Evolutionary conservation across 148 eudicot genomes (phyloP), one percentile per base, ranked within the genome.

Genomic region (Vaccinium corymbosum): DNA sequence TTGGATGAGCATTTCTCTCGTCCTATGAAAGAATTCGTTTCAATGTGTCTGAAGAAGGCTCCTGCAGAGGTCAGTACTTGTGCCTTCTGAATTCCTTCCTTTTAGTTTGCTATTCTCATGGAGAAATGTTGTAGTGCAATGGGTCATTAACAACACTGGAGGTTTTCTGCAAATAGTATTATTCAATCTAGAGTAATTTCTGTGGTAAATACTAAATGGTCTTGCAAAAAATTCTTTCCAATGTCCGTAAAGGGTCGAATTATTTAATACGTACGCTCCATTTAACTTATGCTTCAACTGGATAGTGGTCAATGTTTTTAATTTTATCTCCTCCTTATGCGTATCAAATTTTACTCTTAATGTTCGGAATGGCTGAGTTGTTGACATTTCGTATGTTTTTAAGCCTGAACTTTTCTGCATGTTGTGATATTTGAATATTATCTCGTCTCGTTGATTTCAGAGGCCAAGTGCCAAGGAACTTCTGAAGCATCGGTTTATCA

Each of bases 1-100:
- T 91, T 96, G 75, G 98, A 96, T 83, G 98, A 96, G 66, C 98
- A 96, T 81, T 96, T 94, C 82, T 94, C 98, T 85, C 98, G 98
- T 80, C 94, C 95, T 29, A 88, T 96, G 91, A 96, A 96, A 88
- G 98, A 96, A 87, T 90, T 94, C 85, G 98, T 96, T 72, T 90
- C 98, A 11, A 86, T 91, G 86, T 96, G 98, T 86, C 86, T 96
- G 81, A 92, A 90, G 86, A 96, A 96, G 91, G 90, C 77, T 78
- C 98, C 98, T 70, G 90, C 91, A 50, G 98, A 95, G 96, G 98
- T 91, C 89, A 81, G 85, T 89, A 76, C 79, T 48, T 57, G 35
- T 73, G 64, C 78, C 59, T 85, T 68, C 48, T 16, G 46, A 38
- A 74, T 42, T 74, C 51, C 78, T 42, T 19, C 57, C n/a, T 72